Evolutionary conservation across 495 filamentous ascomycete species (phyloP).

Genomic region (Penicillium desertorum): DNA sequence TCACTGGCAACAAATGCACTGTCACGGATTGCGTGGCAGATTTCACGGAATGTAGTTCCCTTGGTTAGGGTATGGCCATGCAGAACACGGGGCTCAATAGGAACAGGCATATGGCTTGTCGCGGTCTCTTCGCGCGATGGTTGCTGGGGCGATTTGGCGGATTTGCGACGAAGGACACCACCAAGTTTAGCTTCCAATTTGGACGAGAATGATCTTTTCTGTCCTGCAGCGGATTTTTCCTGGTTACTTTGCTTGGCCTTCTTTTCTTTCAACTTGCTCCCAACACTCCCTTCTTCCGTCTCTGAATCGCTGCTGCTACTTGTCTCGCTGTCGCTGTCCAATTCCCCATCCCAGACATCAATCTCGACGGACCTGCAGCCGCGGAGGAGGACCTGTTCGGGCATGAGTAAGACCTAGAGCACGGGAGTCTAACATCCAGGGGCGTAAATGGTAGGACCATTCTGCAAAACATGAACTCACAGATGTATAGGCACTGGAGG

Average conservation of each 20-base stretch:
- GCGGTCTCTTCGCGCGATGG: background rate
- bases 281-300: slow-evolving; percentile 11
- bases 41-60: slow-evolving; percentile 78
- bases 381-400: slow-evolving; percentile 59
- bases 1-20: slow-evolving; percentile 73
- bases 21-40: slow-evolving; percentile 76
- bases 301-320: slow-evolving; percentile 29
- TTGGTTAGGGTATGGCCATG: slow-evolving; percentile 92
- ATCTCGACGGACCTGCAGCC: slow-evolving; percentile 96
- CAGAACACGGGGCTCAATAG: slow-evolving; percentile 71
- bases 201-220: slow-evolving; percentile 23
- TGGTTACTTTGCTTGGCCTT: slow-evolving; percentile 22
- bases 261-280: slow-evolving; percentile 17
- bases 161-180: slow-evolving; percentile 27
- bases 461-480: slow-evolving; percentile 46
- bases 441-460: background rate
- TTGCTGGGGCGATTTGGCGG: slow-evolving; percentile 8
- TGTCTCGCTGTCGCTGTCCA: slow-evolving; percentile 31
- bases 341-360: slow-evolving; percentile 89
- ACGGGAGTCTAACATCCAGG: background rate
- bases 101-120: slow-evolving; percentile 25
- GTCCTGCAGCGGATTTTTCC: slow-evolving; percentile 21
- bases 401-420: background rate
- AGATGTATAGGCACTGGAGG: slow-evolving; percentile 77
- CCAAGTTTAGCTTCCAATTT: slow-evolving; percentile 30